Evolutionary conservation across 148 eudicot genomes (phyloP).

Genomic region (Silene conica): DNA sequence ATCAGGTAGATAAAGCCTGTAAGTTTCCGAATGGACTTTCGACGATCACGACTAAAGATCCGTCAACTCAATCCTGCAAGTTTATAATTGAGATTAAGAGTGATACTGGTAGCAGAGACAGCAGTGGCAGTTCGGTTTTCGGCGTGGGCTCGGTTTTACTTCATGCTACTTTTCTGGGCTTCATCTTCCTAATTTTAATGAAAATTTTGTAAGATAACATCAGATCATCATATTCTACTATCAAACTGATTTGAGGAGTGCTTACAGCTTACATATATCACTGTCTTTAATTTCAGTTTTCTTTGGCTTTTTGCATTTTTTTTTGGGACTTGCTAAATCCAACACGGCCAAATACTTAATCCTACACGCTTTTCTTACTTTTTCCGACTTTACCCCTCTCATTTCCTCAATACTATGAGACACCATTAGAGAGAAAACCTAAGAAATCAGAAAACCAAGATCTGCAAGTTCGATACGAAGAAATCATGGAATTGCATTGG

Average conservation of each 20-base stretch:
- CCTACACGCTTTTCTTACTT: too few relatives aligned
- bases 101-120: constrained; percentile 14
- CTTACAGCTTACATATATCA: not conserved
- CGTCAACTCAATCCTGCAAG: constrained; percentile 54
- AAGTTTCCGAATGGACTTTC: constrained; percentile 49
- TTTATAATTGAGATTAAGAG: constrained; percentile 47
- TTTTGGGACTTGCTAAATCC: too few relatives aligned
- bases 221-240: too few relatives aligned
- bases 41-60: constrained; percentile 43
- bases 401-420: too few relatives aligned
- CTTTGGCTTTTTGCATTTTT: not conserved
- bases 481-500: too few relatives aligned
- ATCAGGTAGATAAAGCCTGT: constrained; percentile 64
- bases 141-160: not conserved
- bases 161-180: constrained; percentile 20
- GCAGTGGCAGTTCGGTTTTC: constrained; percentile 10
- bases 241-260: not conserved
- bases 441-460: too few relatives aligned
- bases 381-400: too few relatives aligned
- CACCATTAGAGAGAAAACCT: too few relatives aligned
- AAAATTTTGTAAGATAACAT: not conserved
- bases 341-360: too few relatives aligned
- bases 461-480: too few relatives aligned
- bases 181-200: constrained; percentile 18
- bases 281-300: not conserved